These are phyloP conservation scores for Didymella lethalis DNA, from an alignment of 2,329 filamentous ascomycete species.

Conservation along the genomic window DNA sequence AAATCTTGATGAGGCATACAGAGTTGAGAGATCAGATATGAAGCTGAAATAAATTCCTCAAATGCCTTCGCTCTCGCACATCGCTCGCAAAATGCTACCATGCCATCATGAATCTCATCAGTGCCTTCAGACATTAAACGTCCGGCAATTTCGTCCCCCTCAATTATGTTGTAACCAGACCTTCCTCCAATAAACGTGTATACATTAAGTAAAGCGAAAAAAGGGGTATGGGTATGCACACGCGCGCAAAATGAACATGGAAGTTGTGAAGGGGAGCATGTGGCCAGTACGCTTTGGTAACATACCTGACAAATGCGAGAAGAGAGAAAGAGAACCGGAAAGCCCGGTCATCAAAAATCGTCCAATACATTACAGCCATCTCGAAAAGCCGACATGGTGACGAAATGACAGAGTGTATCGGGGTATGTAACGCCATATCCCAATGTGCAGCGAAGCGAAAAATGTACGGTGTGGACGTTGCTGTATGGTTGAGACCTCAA, in stretches of 20 bases:
- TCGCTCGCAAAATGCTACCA: slow-evolving; percentile 5
- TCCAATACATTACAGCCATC: slow-evolving; percentile 8
- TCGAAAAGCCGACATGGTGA: slow-evolving; percentile 14
- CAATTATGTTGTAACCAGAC: slow-evolving; percentile 9
- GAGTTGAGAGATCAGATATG: neutral
- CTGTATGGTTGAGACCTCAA: slow-evolving; percentile 57
- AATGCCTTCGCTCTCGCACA: slow-evolving; percentile 2
- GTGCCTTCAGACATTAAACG: neutral
- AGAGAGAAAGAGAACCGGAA: slow-evolving; percentile 3
- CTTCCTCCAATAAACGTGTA: slow-evolving; percentile 10
- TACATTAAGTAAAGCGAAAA: slow-evolving; percentile 21
- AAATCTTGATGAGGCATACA: neutral
- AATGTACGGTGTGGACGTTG: slow-evolving; percentile 26
- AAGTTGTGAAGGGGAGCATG: slow-evolving; percentile 6
- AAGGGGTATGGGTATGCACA: slow-evolving; percentile 14
- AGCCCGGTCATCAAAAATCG: slow-evolving; percentile 2
- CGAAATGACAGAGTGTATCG: slow-evolving; percentile 16
- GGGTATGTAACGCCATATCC: slow-evolving; percentile 41
- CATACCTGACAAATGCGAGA: slow-evolving; percentile 7
- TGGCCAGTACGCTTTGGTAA: slow-evolving; percentile 5
- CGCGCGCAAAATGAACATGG: slow-evolving; percentile 8
- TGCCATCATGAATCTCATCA: slow-evolving; percentile 19
- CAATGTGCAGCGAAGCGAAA: slow-evolving; percentile 35
- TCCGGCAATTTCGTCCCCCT: neutral
- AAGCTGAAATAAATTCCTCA: slow-evolving; percentile 14